A percentile compares a stretch with the other conserved stretches of the same genome.
These are phyloP conservation scores for Euphorbia schlechtendalii DNA, from an alignment of 441 rosid genomes.

Conservation along the genomic window DNA sequence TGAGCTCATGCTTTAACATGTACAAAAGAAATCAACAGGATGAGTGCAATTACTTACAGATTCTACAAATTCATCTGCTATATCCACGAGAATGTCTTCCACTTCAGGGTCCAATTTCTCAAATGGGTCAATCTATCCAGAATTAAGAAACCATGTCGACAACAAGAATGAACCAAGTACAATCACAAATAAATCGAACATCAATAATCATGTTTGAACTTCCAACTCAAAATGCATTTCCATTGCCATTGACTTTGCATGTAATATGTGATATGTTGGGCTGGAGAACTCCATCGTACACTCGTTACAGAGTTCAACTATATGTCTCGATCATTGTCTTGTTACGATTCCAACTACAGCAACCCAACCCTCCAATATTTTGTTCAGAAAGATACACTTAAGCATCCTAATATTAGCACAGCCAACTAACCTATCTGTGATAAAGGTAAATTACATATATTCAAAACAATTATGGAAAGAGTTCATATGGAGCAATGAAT, in stretches of 20 bases:
- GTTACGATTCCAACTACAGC: not conserved
- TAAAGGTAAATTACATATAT: too few relatives aligned
- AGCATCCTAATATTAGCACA: too few relatives aligned
- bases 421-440: too few relatives aligned
- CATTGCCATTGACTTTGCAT: not conserved
- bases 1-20: not conserved
- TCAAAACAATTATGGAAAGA: too few relatives aligned
- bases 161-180: constrained; percentile 6
- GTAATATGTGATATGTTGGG: not conserved
- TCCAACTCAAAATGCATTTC: too few relatives aligned
- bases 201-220: not conserved
- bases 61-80: constrained; percentile 90
- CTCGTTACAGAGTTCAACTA: too few relatives aligned
- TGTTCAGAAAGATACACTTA: too few relatives aligned
- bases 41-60: constrained; percentile 52
- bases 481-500: too few relatives aligned
- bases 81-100: constrained; percentile 79
- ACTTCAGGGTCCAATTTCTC: constrained; percentile 86
- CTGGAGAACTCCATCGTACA: not conserved
- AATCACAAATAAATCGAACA: not conserved
- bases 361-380: not conserved
- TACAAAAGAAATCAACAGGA: not conserved
- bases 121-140: constrained; percentile 73
- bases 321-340: constrained; percentile 4
- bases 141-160: constrained; percentile 7